phyloP scores from a whole-genome alignment of 352 stramenopile species.

The Globisporangium parvum region DNA sequence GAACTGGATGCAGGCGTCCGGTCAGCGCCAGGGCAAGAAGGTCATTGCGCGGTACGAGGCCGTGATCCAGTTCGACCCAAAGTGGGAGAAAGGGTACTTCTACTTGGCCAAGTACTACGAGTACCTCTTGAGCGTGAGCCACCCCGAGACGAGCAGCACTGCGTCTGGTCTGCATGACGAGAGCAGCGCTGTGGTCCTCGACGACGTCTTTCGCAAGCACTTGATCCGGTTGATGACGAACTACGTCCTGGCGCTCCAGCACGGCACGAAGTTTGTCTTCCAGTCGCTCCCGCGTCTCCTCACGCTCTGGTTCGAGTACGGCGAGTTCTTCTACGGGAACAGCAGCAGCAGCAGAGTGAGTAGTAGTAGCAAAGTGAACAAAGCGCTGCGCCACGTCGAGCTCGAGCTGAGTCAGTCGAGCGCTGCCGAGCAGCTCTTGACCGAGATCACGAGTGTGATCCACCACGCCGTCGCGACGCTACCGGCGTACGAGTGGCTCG shows the following conservation, averaged over 20 bases:
- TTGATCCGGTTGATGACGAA: conserved; percentile 92
- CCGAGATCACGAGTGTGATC: conserved; percentile 60
- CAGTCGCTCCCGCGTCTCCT: conserved; percentile 96
- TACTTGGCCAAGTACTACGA: conserved; percentile 90
- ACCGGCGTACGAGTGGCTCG: conserved; percentile 94
- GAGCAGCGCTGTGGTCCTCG: conserved; percentile 29
- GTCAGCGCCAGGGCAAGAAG: conserved; percentile 91
- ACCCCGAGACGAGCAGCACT: conserved; percentile 31
- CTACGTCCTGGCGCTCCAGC: conserved; percentile 85
- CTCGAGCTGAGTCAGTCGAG: conserved; percentile 47
- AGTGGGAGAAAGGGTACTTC: conserved; percentile 94
- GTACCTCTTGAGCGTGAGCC: conserved; percentile 78
- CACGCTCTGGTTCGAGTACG: conserved; percentile 97
- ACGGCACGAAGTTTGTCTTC: conserved; percentile 95
- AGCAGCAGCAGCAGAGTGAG: conserved; percentile 2
- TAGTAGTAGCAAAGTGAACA: conserved; percentile 42
- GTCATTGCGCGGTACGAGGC: conserved; percentile 93
- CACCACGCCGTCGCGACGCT: conserved; percentile 47
- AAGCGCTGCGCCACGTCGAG: conserved; percentile 56
- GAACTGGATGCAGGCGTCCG: conserved; percentile 95
- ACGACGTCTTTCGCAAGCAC: conserved; percentile 52
- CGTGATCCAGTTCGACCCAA: conserved; percentile 90
- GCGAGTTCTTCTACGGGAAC: conserved; percentile 54
- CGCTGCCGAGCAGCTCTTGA: conserved; percentile 52
- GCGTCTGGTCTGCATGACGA: conserved; percentile 42